phyloP scores from a whole-genome alignment of 306 rosid genomes.

The Ormosia semicastrata region DNA sequence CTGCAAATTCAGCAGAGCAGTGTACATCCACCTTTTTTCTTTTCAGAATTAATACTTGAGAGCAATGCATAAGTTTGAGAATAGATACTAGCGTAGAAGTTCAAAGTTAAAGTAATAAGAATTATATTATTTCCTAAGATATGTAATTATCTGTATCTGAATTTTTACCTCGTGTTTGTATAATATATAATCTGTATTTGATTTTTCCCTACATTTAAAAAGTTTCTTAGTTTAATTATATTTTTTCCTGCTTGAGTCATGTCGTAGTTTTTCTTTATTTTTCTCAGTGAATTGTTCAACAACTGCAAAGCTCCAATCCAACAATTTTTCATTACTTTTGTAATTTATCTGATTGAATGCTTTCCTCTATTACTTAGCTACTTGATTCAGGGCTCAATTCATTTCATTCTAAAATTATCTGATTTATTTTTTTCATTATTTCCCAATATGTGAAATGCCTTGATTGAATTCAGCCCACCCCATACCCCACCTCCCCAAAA shows the following conservation, averaged over 20 bases:
- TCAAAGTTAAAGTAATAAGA: neutral
- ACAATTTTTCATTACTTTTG: neutral
- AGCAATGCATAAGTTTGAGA: neutral
- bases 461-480: neutral
- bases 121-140: neutral
- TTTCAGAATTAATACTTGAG: neutral
- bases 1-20: neutral
- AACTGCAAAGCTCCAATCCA: neutral
- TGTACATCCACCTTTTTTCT: neutral
- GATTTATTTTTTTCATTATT: neutral
- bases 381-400: neutral
- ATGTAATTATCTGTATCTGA: neutral
- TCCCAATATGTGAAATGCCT: neutral
- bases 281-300: neutral
- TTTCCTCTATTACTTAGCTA: neutral
- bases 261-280: neutral
- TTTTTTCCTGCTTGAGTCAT: neutral
- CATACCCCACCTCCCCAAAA: neutral
- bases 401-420: neutral
- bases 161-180: neutral
- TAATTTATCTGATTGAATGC: neutral
- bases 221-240: neutral
- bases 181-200: neutral
- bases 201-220: neutral
- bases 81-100: neutral